These are phyloP conservation scores for Botrytis byssoidea DNA, from an alignment of 2,329 filamentous ascomycete species.

Conservation along the genomic window DNA sequence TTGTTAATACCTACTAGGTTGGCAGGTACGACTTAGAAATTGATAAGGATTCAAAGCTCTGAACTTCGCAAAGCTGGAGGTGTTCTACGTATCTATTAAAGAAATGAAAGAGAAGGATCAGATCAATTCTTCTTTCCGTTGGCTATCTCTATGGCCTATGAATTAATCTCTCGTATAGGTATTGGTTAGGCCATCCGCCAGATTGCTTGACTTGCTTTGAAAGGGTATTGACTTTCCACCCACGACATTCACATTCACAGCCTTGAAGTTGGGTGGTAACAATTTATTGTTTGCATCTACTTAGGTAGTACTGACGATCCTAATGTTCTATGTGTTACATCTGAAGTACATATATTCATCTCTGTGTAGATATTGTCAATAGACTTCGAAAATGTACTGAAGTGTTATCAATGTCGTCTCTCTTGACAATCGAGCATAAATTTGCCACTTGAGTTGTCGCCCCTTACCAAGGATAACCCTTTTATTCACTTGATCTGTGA, in stretches of 20 bases:
- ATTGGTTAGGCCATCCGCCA: not conserved
- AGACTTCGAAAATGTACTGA: not conserved
- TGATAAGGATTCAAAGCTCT: not conserved
- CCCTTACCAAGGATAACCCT: constrained; percentile 2
- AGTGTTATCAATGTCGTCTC: not conserved
- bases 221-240: not conserved
- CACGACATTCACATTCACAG: constrained; percentile 1
- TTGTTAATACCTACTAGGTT: not conserved
- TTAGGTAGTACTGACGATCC: not conserved
- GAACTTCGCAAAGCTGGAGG: not conserved
- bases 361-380: not conserved
- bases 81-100: not conserved
- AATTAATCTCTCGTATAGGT: not conserved
- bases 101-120: not conserved
- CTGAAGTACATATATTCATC: not conserved
- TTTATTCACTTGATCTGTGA: not conserved
- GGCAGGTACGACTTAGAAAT: not conserved
- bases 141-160: not conserved
- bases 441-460: not conserved
- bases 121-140: not conserved
- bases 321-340: not conserved
- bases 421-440: not conserved
- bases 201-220: not conserved
- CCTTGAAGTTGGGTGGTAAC: not conserved
- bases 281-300: not conserved